Evolutionary conservation across 208 protist species (phyloP), one percentile per base, ranked within the genome.

Genomic region (Crithidia sp.): DNA sequence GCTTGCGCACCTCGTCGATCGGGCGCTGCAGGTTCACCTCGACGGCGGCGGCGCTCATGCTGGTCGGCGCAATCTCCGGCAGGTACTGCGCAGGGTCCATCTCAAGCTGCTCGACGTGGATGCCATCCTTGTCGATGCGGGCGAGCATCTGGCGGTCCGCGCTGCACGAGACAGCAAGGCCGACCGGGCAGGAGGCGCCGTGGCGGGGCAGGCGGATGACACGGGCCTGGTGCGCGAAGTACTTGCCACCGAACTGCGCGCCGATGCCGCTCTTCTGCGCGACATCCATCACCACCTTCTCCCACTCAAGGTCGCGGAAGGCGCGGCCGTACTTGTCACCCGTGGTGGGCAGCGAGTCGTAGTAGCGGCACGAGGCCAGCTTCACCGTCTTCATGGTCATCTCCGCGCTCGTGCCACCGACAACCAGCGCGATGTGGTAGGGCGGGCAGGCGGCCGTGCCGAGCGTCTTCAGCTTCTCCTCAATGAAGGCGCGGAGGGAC

Each of bases 221-320:
- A 43, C 96, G 86, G 12, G 98, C 97, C 83, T 99, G 98, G 79
- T 99, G 98, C 64, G 96, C 97, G 87, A 98, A 99, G 88, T 99
- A 99, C 84, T 99, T 99, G 13, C 98, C 98, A n/a, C 97, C 97
- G 83, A 98, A 99, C 85, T 99, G 97, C n/a, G 97, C 97, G 19
- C 97, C 97, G 84, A 99, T 98, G 58, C 97, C 97, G 69, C 95
- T 89, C 40, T 95, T 45, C 70, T 93, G 82, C 44, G 90, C 87
- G 13, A 97, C 92, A 54, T 97, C 83, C 81, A 98, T 84, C 69
- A 98, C 84, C 57, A 95, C 90, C 61, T 92, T 73, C 85, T 99
- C 97, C 87, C 93, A 96, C 76, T 98, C 97, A 47, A 98, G 57
- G 81, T 99, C 97, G 41, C 98, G 91, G 93, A 98, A 99, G 57